phyloP scores from a whole-genome alignment of 1,284 basidiomycete species.

The Papiliotrema terrestris region DNA sequence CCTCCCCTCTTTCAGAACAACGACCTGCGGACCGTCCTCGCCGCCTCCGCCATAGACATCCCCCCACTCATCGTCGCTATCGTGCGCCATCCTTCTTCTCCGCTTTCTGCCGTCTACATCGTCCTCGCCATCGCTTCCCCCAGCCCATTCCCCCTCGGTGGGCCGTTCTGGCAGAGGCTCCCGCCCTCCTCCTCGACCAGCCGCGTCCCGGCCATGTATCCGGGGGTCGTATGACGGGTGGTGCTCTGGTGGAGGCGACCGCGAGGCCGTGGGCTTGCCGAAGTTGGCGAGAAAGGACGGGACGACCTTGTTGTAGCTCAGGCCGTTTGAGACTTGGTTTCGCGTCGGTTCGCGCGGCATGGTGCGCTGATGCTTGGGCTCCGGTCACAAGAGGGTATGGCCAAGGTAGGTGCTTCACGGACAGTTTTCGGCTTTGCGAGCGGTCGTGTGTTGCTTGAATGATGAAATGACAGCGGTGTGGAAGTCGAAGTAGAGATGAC shows the following conservation, averaged over 20 bases:
- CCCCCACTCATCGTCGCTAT: constrained; percentile 66
- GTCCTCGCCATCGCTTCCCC: constrained; percentile 33
- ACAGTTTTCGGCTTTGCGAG: too few relatives aligned
- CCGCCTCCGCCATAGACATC: constrained; percentile 67
- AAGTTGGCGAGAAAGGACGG: constrained; percentile 43
- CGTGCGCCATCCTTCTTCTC: constrained; percentile 41
- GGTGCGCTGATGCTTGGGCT: background rate
- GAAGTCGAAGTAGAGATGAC: background rate
- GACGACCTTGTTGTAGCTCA: constrained; percentile 30
- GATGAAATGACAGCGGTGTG: background rate
- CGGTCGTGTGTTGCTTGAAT: background rate
- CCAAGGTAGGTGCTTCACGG: background rate
- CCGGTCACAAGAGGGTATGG: background rate
- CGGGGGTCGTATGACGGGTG: background rate
- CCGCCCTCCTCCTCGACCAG: constrained; percentile 4
- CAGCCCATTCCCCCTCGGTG: constrained; percentile 38
- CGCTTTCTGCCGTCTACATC: constrained; percentile 11
- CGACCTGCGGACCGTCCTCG: constrained; percentile 79
- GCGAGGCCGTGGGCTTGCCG: constrained; percentile 21
- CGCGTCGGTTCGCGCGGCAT: constrained; percentile 16
- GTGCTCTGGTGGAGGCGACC: constrained; percentile 12
- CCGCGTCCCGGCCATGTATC: background rate
- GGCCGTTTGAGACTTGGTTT: constrained; percentile 26
- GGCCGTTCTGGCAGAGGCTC: constrained; percentile 37
- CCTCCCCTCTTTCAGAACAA: constrained; percentile 77